phyloP scores from a whole-genome alignment of 352 stramenopile genomes.

The Phytophthora crassamura region DNA sequence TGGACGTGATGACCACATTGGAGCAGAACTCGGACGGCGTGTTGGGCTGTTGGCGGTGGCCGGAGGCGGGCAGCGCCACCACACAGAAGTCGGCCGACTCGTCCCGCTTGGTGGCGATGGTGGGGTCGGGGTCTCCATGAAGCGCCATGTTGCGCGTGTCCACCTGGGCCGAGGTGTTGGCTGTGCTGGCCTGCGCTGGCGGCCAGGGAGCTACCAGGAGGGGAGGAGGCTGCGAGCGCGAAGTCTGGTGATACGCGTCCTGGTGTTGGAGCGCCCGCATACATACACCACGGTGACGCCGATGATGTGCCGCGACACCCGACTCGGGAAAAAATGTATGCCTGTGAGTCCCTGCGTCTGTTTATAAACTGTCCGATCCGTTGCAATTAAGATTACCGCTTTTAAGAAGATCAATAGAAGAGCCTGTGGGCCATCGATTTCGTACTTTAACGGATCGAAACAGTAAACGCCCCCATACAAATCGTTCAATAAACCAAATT shows the following conservation, averaged over 20 bases:
- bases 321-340: too few relatives aligned
- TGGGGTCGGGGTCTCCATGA: constrained; percentile 4
- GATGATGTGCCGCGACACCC: too few relatives aligned
- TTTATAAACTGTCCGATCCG: too few relatives aligned
- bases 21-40: constrained; percentile 53
- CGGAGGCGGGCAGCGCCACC: constrained; percentile 52
- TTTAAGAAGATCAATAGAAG: too few relatives aligned
- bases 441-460: too few relatives aligned
- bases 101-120: constrained; percentile 21
- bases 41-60: constrained; percentile 19
- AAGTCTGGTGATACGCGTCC: constrained; percentile 47
- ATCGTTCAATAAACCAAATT: too few relatives aligned
- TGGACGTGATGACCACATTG: constrained; percentile 92
- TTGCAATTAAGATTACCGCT: too few relatives aligned
- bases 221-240: constrained; percentile 20
- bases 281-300: constrained; percentile 26
- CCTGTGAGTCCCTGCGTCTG: too few relatives aligned
- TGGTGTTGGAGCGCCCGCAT: constrained; percentile 27
- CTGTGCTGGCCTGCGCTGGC: constrained; percentile 8
- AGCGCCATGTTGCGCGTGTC: constrained; percentile 29
- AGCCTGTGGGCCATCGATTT: too few relatives aligned
- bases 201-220: constrained; percentile 5
- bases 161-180: constrained; percentile 7
- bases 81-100: constrained; percentile 58
- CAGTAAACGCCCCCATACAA: too few relatives aligned